Evolutionary conservation across 202 grass and related monocot species (phyloP), one percentile per base, ranked within the genome.

Genomic region (Eragrostis tef): DNA sequence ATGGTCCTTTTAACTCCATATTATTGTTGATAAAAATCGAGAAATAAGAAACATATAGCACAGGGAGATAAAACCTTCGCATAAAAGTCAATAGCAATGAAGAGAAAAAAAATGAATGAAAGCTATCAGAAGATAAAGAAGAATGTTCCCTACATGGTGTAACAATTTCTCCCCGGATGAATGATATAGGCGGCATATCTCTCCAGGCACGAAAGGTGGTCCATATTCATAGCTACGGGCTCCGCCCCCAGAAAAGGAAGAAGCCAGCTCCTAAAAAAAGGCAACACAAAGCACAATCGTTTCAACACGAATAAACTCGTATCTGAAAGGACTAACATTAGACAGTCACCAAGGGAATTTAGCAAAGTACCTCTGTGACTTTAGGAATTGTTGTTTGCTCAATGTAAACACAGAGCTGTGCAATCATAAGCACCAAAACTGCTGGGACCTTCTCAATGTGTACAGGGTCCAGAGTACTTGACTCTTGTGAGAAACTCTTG

Each of bases 171-270:
- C 90, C 45, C 93, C 93, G 74, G 92, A 87, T 85, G 89, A 95
- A 84, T 83, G 96, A 87, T 96, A 99, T 51, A 99, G 67, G 26
- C 96, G 89, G 24, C 96, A 99, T 82, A 99, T 93, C 72, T 96
- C 96, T 85, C 96, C 96, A 79, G 96, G 96, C 21, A 99, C 89
- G 85, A 99, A 99, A 83, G 96, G 85, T 75, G 93, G 96, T 56
- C 93, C 96, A 81, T 92, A 86, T 81, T 96, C 96, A 50, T 90
- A 93, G 44, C 82, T 92, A 79, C 78, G 89, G 61, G 74, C 63
- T 26, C 96, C 87, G 49, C 90, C 96, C 75, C 96, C 93, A 83
- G 93, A 99, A 85, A 99, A 99, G 60, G 87, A 90, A 90, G 87
- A 73, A 75, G 96, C 97, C 69, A 99, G 72, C 84, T 93, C 97